Evolutionary conservation across 2,329 filamentous ascomycete species (phyloP).

Genomic region (Colletotrichum aenigma): DNA sequence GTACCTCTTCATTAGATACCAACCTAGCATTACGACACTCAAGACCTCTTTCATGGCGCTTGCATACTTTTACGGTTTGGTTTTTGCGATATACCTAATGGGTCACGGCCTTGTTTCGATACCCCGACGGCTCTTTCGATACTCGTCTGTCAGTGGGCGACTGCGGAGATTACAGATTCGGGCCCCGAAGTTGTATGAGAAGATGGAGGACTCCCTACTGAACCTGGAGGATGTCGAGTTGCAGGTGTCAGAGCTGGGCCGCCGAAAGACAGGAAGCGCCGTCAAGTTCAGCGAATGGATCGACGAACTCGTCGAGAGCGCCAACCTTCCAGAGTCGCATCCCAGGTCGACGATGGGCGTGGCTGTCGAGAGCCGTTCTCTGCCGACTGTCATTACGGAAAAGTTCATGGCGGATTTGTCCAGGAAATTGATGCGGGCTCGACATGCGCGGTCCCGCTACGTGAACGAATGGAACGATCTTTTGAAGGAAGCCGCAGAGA

Average conservation of each 20-base stretch:
- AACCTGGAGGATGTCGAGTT: constrained; percentile 81
- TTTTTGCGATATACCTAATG: constrained; percentile 96
- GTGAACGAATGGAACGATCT: constrained; percentile 84
- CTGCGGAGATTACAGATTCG: constrained; percentile 77
- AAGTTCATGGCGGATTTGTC: constrained; percentile 92
- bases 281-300: constrained; percentile 90
- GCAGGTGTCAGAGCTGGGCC: constrained; percentile 79
- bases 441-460: constrained; percentile 84
- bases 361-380: constrained; percentile 46
- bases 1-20: constrained; percentile 83
- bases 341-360: constrained; percentile 46
- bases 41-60: constrained; percentile 91
- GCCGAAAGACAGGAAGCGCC: constrained; percentile 80
- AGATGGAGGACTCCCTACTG: constrained; percentile 82
- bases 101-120: constrained; percentile 94
- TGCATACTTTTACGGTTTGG: constrained; percentile 90
- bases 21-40: constrained; percentile 72
- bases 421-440: constrained; percentile 78
- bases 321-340: constrained; percentile 68
- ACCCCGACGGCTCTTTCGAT: constrained; percentile 79
- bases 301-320: constrained; percentile 85
- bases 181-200: constrained; percentile 84
- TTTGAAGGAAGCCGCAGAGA: constrained; percentile 73
- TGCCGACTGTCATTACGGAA: constrained; percentile 88
- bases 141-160: constrained; percentile 76